Base-by-base conservation (phyloP, 768 basidiomycete genomes). In the Tephrocybe sp. region DNA sequence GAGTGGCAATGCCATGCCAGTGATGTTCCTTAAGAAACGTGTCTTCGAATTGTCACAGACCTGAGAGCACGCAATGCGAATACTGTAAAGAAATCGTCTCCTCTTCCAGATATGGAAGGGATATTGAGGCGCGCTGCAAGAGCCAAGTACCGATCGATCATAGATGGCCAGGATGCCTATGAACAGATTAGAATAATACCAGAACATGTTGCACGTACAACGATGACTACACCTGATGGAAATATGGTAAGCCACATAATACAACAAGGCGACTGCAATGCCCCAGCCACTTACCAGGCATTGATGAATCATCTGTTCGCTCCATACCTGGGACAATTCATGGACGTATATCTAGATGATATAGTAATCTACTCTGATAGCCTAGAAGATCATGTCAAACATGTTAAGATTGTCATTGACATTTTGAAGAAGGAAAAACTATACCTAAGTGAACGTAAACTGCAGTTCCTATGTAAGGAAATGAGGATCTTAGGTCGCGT, bases 81-180 rank as follows among this genome's bases (percentile, higher is more conserved):
- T 38, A 75, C 67, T 0, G 7, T 49, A 1, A 67, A 72, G 49
- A 27, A 60, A 31, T 50, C 62, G 2, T 57, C 62, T 1, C 65
- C 64, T 0, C 28, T 12, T 61, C 70, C 1, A 44, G 65, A 22
- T 38, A 42, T 42, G 5, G 41, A 42, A 3, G 41, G 41, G 1
- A 34, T 44, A 26, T 5, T 44, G 18, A 13, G 55, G 13, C 49
- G 56, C 3, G 56, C 59, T 1, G 54, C 43, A 7, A n/a, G 12
- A 21, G 43, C 43, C 60, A 1, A 25, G 49, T 62, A 53, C 44
- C 34, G 26, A 41, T 68, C 68, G 0, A 59, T 66, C 18, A 51
- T 74, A 0, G 70, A 75, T 47, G 43, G 62, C 31, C 58, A 62
- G 11, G 60, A 66, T 30, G 69, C 69, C 1, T 75, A 72, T 49